phyloP scores from a whole-genome alignment of 305 asterid species.

The Solanum hybrid region DNA sequence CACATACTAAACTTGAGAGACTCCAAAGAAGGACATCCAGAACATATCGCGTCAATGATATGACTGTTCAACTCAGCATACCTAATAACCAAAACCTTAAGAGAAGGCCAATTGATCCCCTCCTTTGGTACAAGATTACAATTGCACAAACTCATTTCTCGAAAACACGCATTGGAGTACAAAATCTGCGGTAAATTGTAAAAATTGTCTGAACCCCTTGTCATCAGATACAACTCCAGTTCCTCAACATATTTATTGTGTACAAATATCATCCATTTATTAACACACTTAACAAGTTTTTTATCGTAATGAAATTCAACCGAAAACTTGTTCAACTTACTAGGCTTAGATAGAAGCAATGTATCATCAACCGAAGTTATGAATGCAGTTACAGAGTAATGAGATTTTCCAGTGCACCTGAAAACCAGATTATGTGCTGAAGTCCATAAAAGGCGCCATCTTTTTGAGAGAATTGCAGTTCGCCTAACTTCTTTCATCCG shows the following conservation, averaged over 20 bases:
- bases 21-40: background rate
- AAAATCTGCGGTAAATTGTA: background rate
- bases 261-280: background rate
- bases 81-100: background rate
- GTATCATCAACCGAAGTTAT: background rate
- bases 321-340: background rate
- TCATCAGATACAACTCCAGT: background rate
- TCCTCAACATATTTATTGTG: background rate
- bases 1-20: background rate
- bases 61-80: background rate
- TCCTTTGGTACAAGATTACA: background rate
- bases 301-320: background rate
- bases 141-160: background rate
- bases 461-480: background rate
- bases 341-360: background rate
- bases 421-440: background rate
- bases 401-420: background rate
- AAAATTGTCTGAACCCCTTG: background rate
- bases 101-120: background rate
- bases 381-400: background rate
- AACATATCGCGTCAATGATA: background rate
- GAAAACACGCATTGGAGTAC: background rate
- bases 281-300: background rate
- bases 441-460: slow-evolving; percentile 4
- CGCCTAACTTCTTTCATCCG: background rate